Percentiles rank a stretch among this genome's conserved stretches.
phyloP scores from a whole-genome alignment of 257 asterid species.

The Solanum pinnatisectum region DNA sequence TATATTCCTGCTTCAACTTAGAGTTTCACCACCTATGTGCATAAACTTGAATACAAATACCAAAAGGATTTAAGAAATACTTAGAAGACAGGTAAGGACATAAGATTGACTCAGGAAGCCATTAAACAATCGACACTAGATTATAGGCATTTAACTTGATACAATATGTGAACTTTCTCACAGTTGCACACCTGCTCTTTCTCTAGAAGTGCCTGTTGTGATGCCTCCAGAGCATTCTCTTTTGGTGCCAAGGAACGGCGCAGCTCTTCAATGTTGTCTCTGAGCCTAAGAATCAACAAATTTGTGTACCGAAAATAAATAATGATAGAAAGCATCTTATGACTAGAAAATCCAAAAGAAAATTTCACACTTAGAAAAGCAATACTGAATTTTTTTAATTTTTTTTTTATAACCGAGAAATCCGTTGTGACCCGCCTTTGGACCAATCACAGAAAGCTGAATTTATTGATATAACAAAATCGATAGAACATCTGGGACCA shows the following conservation, averaged over 20 bases:
- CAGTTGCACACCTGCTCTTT: constrained; percentile 72
- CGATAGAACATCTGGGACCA: not conserved
- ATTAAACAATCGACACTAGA: not conserved
- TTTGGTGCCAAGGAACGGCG: constrained; percentile 73
- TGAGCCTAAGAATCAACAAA: constrained; percentile 46
- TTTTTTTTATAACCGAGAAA: too few species aligned
- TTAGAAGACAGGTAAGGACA: not conserved
- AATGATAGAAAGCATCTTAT: not conserved
- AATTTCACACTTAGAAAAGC: not conserved
- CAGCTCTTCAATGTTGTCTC: constrained; percentile 83
- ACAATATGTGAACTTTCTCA: not conserved
- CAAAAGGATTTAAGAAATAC: not conserved
- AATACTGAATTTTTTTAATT: not conserved
- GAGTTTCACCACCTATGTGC: not conserved
- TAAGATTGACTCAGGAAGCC: not conserved
- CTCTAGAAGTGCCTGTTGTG: constrained; percentile 72
- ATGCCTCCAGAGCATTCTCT: constrained; percentile 74
- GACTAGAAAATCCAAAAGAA: not conserved
- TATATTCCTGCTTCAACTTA: not conserved
- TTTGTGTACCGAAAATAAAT: constrained; percentile 9
- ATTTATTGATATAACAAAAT: not conserved
- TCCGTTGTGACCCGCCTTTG: too few species aligned
- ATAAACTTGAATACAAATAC: not conserved
- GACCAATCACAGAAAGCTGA: not conserved
- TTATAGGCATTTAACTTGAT: not conserved